Evolutionary conservation across 2,329 filamentous ascomycete species (phyloP), one percentile per base, ranked within the genome.

Genomic region (Sporothrix humicola): DNA sequence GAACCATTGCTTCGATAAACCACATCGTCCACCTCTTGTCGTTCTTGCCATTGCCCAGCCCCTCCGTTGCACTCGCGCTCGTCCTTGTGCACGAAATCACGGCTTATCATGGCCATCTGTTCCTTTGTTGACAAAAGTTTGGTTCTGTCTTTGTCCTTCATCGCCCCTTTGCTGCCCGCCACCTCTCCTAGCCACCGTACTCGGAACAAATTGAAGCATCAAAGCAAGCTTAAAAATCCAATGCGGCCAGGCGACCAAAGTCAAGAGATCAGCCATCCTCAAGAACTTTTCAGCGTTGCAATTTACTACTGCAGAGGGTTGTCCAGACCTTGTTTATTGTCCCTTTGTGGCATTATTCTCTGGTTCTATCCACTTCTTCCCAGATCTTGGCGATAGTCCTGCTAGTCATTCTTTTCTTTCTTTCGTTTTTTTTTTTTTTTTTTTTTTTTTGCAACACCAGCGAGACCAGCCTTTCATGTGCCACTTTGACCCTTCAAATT

Each of bases 31-130:
- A 5, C 5, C n/a, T 54, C 52, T 59, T 10, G 63, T 37, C 20
- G 8, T 37, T 15, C 31, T 31, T 56, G 26, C 69, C 54, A 37
- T 20, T 52, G 58, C 23, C 58, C 58, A 72, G 26, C 56, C 69
- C 69, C 69, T 72, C 69, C 37, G 31, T 58, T 66, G 59, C 71
- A 66, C 31, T 58, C 59, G 23, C 26, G 50, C 23, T 44, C 71
- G 59, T 23, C 31, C 59, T 26, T 48, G 71, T 54, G 59, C 71
- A 66, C 26, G 59, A 31, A 66, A 56, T 56, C 20, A 15, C 58
- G 56, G 20, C 56, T 15, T 48, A 12, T 46, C 44, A n/a, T 17
- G 17, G 42, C 15, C 23, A 9, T 37, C 59, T 12, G 71, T 72
- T 66, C 71, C 71, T 56, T 23, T 66, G 59, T 26, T 72, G 48